These are phyloP conservation scores for Cicer pinnatifidum DNA, from an alignment of 306 rosid species.

Conservation along the genomic window DNA sequence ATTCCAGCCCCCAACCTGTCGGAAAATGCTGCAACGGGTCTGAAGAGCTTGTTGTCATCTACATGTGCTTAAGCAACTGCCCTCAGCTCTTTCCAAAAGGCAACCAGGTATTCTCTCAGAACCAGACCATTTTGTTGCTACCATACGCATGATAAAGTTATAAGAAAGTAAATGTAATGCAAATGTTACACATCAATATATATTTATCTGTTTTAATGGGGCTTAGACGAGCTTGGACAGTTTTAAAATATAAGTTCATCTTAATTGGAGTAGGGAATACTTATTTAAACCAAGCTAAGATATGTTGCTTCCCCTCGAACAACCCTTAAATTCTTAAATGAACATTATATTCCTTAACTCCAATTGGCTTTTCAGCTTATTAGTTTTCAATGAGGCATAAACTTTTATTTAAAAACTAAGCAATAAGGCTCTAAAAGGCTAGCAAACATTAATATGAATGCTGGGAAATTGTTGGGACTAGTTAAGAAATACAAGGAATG, in stretches of 20 bases:
- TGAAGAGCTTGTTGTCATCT: not conserved
- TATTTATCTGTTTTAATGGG: not conserved
- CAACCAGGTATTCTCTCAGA: slow-evolving; percentile 6
- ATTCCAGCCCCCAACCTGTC: not conserved
- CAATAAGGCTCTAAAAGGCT: not conserved
- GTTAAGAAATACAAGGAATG: not conserved
- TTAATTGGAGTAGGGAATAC: not conserved
- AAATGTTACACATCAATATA: not conserved
- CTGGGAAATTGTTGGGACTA: not conserved
- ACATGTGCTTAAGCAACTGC: not conserved
- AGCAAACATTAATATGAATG: not conserved
- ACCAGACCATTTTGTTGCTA: not conserved
- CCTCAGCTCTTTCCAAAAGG: not conserved
- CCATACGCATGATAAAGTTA: not conserved
- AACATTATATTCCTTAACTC: not conserved
- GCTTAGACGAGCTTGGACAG: not conserved
- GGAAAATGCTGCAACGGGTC: not conserved
- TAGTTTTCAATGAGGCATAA: not conserved
- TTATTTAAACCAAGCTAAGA: not conserved
- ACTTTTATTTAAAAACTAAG: not conserved
- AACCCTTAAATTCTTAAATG: not conserved
- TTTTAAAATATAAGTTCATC: not conserved
- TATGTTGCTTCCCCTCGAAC: not conserved
- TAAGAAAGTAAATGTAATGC: not conserved
- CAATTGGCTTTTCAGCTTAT: not conserved